Base-by-base conservation (phyloP, 2,329 filamentous ascomycete species). In the Xylariaceae sp. region DNA sequence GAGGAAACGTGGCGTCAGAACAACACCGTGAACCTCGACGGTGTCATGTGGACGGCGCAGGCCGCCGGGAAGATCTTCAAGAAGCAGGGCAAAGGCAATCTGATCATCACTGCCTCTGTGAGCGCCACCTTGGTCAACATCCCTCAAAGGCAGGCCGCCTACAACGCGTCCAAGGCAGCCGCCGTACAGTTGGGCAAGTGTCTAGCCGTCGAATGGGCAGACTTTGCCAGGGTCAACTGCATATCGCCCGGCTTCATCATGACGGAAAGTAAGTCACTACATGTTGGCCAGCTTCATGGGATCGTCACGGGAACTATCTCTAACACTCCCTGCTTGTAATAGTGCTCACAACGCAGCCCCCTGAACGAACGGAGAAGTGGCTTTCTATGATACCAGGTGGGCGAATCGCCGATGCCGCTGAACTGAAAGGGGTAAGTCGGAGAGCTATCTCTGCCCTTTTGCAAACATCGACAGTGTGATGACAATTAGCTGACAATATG, bases 31-130 rank as follows among this genome's bases (percentile, higher is more conserved):
- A 77, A 77, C 58, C 71, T 75, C 48, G 69, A 76, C 59, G 76
- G 76, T 0, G 74, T 74, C 1, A 76, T 78, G 59, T 78, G 74
- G 72, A 73, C 75, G 0, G 75, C 76, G 5, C 75, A 77, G 62
- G 75, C 75, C 8, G 75, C 74, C 2, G 76, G 72, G 5, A 69
- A 71, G 39, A 68, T 75, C 10, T 74, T 75, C 56, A 71, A 76
- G 66, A 66, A 69, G 47, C 73, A 73, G 53, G 59, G 60, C 11
- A 71, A 69, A 35, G 58, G 60, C 10, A 62, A 60, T 23, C 35
- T 62, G 44, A 62, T 62, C 35, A 62, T 60, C 30, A 62, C 60
- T 0, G 50, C 60, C 7, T 57, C 57, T 2, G 57, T 62, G 30
- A 62, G 58, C 55, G 58, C 58, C 17, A 60, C 45, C 4, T 34